Conservation (phyloP, 331 rosid species). For the Cydonia oblonga region DNA sequence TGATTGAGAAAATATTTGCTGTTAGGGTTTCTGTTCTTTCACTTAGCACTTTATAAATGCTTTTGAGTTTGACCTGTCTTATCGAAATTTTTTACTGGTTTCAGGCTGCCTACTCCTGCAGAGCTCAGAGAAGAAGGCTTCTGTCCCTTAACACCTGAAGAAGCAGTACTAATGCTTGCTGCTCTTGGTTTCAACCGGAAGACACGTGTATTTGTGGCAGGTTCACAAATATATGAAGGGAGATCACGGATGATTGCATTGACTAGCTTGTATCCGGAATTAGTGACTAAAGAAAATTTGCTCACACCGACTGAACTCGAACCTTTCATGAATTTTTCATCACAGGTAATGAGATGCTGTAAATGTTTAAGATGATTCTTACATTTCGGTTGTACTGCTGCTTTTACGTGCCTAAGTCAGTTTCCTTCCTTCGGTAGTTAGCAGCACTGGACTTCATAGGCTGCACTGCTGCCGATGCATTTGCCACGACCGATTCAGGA, state of each 20-base stretch:
- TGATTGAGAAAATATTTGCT: neutral
- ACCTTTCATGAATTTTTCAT: conserved; percentile 75
- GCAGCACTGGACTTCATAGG: conserved; percentile 97
- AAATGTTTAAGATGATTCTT: neutral
- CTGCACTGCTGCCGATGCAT: conserved; percentile 86
- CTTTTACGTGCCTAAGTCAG: neutral
- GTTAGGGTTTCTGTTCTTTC: neutral
- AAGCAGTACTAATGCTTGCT: conserved; percentile 87
- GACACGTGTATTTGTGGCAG: conserved; percentile 77
- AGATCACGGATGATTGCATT: conserved; percentile 61
- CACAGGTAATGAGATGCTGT: conserved; percentile 56
- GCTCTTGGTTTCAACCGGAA: conserved; percentile 93
- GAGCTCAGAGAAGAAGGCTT: conserved; percentile 83
- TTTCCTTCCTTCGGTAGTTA: conserved; percentile 40
- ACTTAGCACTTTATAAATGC: neutral
- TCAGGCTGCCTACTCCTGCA: conserved; percentile 74
- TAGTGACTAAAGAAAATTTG: conserved; percentile 90
- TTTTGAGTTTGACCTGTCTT: neutral
- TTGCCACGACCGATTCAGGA: conserved; percentile 98
- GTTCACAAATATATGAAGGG: conserved; percentile 88
- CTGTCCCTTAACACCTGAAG: conserved; percentile 93
- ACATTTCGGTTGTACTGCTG: neutral
- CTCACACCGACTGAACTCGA: conserved; percentile 62
- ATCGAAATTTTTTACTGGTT: conserved; percentile 6
- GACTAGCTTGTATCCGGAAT: conserved; percentile 75